Conservation (phyloP, 495 filamentous ascomycete species). For the Neurospora africana region DNA sequence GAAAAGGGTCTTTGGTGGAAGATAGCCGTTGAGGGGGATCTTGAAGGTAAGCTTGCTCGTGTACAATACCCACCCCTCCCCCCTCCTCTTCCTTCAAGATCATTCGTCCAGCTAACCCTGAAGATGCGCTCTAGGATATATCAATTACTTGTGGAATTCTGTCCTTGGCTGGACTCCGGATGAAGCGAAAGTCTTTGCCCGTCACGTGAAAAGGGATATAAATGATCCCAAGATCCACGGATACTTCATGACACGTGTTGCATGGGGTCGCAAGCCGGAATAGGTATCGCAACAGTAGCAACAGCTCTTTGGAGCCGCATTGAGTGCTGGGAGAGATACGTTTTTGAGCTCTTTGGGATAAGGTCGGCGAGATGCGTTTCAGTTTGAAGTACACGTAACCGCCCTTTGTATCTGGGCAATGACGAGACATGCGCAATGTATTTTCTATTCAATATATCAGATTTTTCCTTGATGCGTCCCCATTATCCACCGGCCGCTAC, state of each 20-base stretch:
- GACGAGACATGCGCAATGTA: neutral
- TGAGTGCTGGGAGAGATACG: neutral
- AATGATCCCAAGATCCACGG: constrained; percentile 17
- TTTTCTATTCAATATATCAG: neutral
- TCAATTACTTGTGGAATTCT: neutral
- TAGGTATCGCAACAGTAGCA: neutral
- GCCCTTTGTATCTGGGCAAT: neutral
- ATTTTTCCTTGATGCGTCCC: neutral
- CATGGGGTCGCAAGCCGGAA: constrained; percentile 25
- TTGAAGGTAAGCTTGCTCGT: constrained; percentile 19
- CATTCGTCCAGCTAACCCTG: neutral
- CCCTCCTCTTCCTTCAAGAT: neutral
- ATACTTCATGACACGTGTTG: constrained; percentile 23
- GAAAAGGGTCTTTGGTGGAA: constrained; percentile 33
- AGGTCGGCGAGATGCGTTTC: neutral
- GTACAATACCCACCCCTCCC: neutral
- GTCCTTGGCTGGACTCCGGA: constrained; percentile 24
- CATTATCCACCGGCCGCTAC: neutral
- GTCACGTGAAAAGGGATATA: constrained; percentile 23
- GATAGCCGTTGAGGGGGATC: constrained; percentile 20
- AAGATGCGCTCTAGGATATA: neutral
- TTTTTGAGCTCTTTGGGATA: neutral
- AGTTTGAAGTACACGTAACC: neutral
- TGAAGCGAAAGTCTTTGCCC: constrained; percentile 25
- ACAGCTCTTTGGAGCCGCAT: neutral